A percentile compares a stretch with the other conserved stretches of the same genome.
phyloP scores from a whole-genome alignment of 2,329 filamentous ascomycete genomes.

The Nemania sp. region DNA sequence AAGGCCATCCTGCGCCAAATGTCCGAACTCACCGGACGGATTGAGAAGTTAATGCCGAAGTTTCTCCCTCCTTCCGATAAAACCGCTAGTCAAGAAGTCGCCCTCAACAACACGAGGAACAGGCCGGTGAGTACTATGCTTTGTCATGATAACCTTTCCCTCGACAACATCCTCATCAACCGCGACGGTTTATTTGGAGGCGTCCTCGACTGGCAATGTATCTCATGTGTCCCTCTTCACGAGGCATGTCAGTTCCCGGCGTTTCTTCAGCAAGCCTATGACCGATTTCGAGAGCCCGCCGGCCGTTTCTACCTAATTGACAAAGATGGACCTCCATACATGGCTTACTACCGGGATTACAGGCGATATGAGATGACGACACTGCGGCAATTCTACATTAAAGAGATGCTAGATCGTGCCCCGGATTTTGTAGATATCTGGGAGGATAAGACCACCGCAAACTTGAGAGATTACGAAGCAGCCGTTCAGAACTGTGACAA shows the following conservation, averaged over 20 bases:
- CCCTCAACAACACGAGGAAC: neutral
- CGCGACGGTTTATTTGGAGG: conserved; percentile 48
- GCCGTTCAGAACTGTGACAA: conserved; percentile 50
- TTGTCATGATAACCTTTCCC: conserved; percentile 50
- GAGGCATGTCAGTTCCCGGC: conserved; percentile 49
- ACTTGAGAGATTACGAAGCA: conserved; percentile 48
- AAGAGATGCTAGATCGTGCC: conserved; percentile 41
- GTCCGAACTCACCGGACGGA: conserved; percentile 38
- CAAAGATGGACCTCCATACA: conserved; percentile 8
- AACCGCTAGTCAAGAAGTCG: conserved; percentile 8
- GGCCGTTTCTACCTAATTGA: conserved; percentile 19
- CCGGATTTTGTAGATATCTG: conserved; percentile 45
- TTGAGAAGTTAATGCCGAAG: conserved; percentile 39
- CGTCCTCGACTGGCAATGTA: conserved; percentile 53
- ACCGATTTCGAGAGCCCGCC: conserved; percentile 39
- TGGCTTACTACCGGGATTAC: conserved; percentile 37
- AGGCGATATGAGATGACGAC: conserved; percentile 45
- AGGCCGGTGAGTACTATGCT: conserved; percentile 45
- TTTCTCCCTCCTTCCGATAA: conserved; percentile 33
- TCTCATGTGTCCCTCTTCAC: conserved; percentile 50
- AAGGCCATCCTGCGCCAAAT: conserved; percentile 33
- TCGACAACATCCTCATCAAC: conserved; percentile 53
- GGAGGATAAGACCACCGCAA: conserved; percentile 10
- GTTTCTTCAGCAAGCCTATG: conserved; percentile 47
- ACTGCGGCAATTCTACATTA: conserved; percentile 45